Evolutionary conservation across 2,329 filamentous ascomycete species (phyloP), one percentile per base, ranked within the genome.

Genomic region (Paraconiothyrium brasiliense): DNA sequence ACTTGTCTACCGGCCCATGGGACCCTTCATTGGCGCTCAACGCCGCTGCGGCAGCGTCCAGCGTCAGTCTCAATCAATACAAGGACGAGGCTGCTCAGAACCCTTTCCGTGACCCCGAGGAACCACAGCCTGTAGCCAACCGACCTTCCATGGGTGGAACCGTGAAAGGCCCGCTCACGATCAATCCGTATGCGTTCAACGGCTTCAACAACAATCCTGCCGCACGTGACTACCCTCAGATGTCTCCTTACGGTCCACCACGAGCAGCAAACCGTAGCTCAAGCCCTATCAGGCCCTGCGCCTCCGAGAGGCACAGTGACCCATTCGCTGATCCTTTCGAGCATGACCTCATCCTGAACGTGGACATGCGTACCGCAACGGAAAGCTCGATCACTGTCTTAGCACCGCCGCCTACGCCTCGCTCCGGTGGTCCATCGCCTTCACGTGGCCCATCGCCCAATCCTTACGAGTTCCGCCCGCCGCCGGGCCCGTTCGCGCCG

Each of bases 311-410:
- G 54, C 65, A 63, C 52, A 68, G 62, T 27, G 66, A 71, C 24
- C 67, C 70, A 0, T 72, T 69, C 43, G 54, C 62, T 14, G 70
- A 72, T n/a, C 64, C 69, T 2, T 71, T 73, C 51, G 73, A 76
- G 49, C 68, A 73, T 41, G 74, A 75, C 43, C 57, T 77, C 3
- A 67, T 72, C 20, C 63, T 77, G 4, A 70, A 71, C 20, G 69
- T 77, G 6, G 71, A 73, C 22, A 44, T 68, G 24, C 61, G 67
- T 30, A 69, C 69, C 8, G 73, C 75, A 48, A 76, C 74, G 4
- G 68, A 69, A 16, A 69, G 75, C 34, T 75, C 69, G 6, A 70
- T 74, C 13, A 62, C 71, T 0, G 59, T 76, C 5, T 30, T 69
- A 6, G 71, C 70, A 20, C 63, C 71, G 41, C 61, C 70, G 24